Evolutionary conservation across 148 eudicot genomes (phyloP).

Genomic region (Vaccinium vitisidaea): DNA sequence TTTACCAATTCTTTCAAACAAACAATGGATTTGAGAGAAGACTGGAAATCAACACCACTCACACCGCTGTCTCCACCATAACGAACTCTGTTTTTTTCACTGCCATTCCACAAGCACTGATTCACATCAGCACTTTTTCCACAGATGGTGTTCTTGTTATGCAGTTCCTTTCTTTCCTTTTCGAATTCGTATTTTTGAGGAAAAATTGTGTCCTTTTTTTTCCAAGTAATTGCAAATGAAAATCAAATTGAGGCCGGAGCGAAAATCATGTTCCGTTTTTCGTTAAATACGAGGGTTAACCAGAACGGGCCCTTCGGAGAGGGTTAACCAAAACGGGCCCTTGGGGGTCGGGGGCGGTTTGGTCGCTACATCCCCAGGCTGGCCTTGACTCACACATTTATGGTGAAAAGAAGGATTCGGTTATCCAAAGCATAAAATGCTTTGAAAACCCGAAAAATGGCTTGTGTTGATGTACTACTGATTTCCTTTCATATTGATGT

Average conservation of each 20-base stretch:
- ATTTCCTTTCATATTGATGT: too few relatives aligned
- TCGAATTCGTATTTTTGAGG: background rate
- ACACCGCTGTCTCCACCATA: conserved; percentile 17
- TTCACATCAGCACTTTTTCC: background rate
- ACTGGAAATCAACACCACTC: conserved; percentile 15
- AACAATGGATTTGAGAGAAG: background rate
- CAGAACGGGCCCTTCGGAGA: background rate
- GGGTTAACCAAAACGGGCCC: too few relatives aligned
- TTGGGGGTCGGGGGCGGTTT: too few relatives aligned
- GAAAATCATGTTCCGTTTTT: background rate
- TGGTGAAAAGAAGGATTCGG: background rate
- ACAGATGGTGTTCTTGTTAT: background rate
- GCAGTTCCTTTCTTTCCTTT: background rate
- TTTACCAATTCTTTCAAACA: background rate
- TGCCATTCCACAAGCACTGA: background rate
- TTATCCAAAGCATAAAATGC: too few relatives aligned
- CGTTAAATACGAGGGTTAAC: background rate
- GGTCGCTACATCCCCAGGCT: background rate
- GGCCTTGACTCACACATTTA: background rate
- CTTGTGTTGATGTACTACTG: background rate
- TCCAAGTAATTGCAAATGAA: background rate
- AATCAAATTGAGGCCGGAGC: background rate
- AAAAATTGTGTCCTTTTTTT: background rate
- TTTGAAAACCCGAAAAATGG: background rate
- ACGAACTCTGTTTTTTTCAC: background rate